A percentile compares a stretch with the other conserved stretches of the same genome.
Evolutionary conservation across 805 yeast genomes (phyloP).

Genomic region (Maudiozyma serrabonitensis): DNA sequence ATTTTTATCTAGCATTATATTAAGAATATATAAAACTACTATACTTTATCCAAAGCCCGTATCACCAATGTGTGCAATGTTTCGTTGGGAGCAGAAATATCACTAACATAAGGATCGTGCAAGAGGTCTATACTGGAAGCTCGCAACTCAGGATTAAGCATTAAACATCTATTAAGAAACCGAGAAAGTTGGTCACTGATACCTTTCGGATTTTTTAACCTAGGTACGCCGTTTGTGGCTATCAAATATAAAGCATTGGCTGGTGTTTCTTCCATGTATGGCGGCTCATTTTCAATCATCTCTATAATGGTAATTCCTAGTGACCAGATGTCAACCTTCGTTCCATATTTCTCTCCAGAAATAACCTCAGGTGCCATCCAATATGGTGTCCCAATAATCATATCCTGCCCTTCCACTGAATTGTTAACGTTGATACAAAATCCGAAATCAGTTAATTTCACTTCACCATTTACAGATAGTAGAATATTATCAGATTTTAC

Average conservation of each 20-base stretch:
- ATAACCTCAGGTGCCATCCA: constrained; percentile 99
- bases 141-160: constrained; percentile 71
- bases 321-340: constrained; percentile 95
- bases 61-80: no score
- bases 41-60: no score
- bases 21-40: no score
- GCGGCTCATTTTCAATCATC: constrained; percentile 98
- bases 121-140: constrained; percentile 68
- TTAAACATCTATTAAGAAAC: constrained; percentile 69
- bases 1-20: no score
- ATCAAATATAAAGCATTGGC: constrained; percentile 84
- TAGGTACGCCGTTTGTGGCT: constrained; percentile 94
- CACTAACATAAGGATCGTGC: constrained; percentile 38
- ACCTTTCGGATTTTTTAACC: constrained; percentile 75
- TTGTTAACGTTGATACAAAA: constrained; percentile 90
- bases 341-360: constrained; percentile 85
- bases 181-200: constrained; percentile 55
- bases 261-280: constrained; percentile 90
- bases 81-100: no score
- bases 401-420: constrained; percentile 73
- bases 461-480: constrained; percentile 71
- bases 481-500: constrained; percentile 90
- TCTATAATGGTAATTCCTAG: constrained; percentile 95
- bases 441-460: constrained; percentile 89
- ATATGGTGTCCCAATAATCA: constrained; percentile 98